Evolutionary conservation across 441 rosid genomes (phyloP).

Genomic region (Euphorbia corollata): DNA sequence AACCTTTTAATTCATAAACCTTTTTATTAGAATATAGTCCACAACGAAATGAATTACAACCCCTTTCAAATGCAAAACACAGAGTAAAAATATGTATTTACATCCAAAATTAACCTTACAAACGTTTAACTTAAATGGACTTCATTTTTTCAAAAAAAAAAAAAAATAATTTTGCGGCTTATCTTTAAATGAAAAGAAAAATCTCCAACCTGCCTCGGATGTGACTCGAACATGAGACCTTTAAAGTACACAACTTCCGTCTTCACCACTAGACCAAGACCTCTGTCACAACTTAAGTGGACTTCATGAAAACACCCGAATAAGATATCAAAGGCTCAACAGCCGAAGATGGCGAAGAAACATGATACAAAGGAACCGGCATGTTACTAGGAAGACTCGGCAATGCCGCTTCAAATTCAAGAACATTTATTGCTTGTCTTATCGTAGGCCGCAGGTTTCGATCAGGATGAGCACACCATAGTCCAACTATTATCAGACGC

Average conservation of each 20-base stretch:
- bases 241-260: no score
- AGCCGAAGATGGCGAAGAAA: conserved; percentile 15
- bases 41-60: background rate
- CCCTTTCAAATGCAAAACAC: no score
- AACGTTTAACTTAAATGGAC: background rate
- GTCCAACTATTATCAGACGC: conserved; percentile 34
- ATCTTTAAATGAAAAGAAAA: no score
- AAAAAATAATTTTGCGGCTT: no score
- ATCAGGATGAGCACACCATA: conserved; percentile 47
- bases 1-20: no score
- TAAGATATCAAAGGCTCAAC: conserved; percentile 17
- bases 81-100: background rate
- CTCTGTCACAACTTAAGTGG: no score
- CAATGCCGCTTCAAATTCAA: conserved; percentile 37
- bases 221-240: no score
- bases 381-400: conserved; percentile 30
- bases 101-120: background rate
- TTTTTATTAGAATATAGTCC: no score
- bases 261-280: no score
- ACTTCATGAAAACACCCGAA: conserved; percentile 20
- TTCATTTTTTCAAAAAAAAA: conserved; percentile 15
- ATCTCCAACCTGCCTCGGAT: no score
- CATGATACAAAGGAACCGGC: conserved; percentile 32
- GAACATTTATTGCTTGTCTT: conserved; percentile 48
- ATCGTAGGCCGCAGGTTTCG: conserved; percentile 27